Evolutionary conservation across 2,329 filamentous ascomycete species (phyloP), one percentile per base, ranked within the genome.

Genomic region (Aureobasidium sp.): DNA sequence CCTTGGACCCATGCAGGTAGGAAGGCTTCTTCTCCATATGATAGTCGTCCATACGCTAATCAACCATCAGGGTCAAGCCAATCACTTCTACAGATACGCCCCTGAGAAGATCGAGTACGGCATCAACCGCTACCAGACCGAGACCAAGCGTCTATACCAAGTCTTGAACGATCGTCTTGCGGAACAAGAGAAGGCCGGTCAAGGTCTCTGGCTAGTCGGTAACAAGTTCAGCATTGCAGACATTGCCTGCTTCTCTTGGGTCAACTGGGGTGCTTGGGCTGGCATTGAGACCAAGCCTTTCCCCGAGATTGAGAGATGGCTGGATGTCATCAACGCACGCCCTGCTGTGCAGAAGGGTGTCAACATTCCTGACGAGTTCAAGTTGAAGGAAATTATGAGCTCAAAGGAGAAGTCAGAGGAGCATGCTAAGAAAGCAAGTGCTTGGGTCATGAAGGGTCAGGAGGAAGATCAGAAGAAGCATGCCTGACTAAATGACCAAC

Each of bases 221-320:
- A 66, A 72, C 34, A 79, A 78, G 63, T 79, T 75, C 63, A 78
- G 74, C 1, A 77, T 80, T 63, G 78, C 77, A 10, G 78, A 81
- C 64, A 73, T 80, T 48, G 75, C 76, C 10, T 76, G 69, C 63
- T 81, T 74, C 63, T 67, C 70, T 4, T 81, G 79, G 79, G 71
- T 79, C 63, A 75, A 76, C 57, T 76, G 73, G 73, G 72, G 70
- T 9, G 73, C 73, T 48, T 76, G 73, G 73, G 72, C 73, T 7
- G 73, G 72, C 5, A 65, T 76, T 13, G 63, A 66, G 9, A 62
- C 69, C 30, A 66, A 69, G 21, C 49, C 58, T 5, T 76, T 75
- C 59, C 63, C 67, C 11, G 65, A 64, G 29, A 29, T 74, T 48
- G 55, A 67, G 63, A 65, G 63, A 54, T 75, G 73, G 73, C 49